Evolutionary conservation across 2,329 filamentous ascomycete species (phyloP).

Genomic region (Cercospora nicotianae): DNA sequence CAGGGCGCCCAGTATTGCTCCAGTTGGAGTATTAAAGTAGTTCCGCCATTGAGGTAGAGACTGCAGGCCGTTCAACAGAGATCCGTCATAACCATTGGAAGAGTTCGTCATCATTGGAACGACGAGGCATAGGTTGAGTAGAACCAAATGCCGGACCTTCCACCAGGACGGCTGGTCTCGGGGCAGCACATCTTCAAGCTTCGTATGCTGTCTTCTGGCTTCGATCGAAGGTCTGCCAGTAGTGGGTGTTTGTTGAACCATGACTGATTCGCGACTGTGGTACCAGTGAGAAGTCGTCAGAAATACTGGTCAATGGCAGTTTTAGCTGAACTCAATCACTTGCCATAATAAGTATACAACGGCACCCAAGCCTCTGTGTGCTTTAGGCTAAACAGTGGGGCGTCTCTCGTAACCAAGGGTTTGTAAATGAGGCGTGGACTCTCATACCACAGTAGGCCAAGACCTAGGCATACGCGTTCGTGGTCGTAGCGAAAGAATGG

Average conservation of each 20-base stretch:
- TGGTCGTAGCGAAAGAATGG: not conserved
- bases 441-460: not conserved
- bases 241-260: not conserved
- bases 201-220: not conserved
- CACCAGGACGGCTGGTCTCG: not conserved
- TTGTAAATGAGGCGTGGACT: not conserved
- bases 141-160: conserved; percentile 6
- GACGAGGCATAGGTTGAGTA: conserved; percentile 29
- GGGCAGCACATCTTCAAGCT: not conserved
- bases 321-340: not conserved
- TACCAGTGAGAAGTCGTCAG: not conserved
- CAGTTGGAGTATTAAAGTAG: conserved; percentile 58
- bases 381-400: not conserved
- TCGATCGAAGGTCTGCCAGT: not conserved
- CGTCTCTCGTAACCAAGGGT: accelerated
- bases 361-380: not conserved
- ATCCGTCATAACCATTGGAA: conserved; percentile 45
- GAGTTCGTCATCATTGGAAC: conserved; percentile 39
- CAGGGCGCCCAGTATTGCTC: conserved; percentile 52
- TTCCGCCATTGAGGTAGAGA: conserved; percentile 57
- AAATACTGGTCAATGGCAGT: not conserved
- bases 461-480: not conserved
- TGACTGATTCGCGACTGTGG: not conserved
- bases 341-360: not conserved
- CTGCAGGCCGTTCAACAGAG: conserved; percentile 59